phyloP scores from a whole-genome alignment of 306 rosid genomes.

The Abrus precatorius region DNA sequence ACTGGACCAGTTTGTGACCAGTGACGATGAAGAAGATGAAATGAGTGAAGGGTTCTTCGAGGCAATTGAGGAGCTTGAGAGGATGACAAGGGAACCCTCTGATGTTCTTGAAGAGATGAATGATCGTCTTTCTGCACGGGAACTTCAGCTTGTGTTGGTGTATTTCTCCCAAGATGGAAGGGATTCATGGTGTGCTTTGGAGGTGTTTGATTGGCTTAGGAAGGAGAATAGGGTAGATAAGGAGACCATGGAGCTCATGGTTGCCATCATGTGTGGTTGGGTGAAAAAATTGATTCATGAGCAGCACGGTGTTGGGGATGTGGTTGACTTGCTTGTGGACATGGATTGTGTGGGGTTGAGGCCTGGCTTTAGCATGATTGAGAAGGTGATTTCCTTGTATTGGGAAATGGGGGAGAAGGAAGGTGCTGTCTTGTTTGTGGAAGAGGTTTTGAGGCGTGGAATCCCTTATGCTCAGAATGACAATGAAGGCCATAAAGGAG shows the following conservation, averaged over 20 bases:
- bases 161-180: slow-evolving; percentile 97
- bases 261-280: slow-evolving; percentile 93
- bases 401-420: slow-evolving; percentile 96
- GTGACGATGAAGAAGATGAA: slow-evolving; percentile 79
- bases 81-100: slow-evolving; percentile 96
- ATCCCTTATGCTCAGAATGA: slow-evolving; percentile 62
- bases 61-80: slow-evolving; percentile 94
- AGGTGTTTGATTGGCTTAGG: slow-evolving; percentile 97
- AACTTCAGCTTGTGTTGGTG: slow-evolving; percentile 88
- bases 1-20: slow-evolving; percentile 84
- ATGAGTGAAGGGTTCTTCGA: slow-evolving; percentile 93
- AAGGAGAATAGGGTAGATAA: slow-evolving; percentile 93
- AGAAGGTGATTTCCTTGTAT: slow-evolving; percentile 91
- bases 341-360: slow-evolving; percentile 97
- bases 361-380: slow-evolving; percentile 92
- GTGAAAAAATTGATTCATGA: slow-evolving; percentile 83
- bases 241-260: slow-evolving; percentile 99
- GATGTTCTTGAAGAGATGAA: slow-evolving; percentile 95
- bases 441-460: slow-evolving; percentile 81
- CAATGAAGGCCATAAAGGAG: slow-evolving; percentile 78
- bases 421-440: slow-evolving; percentile 70
- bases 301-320: slow-evolving; percentile 70
- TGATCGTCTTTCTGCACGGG: slow-evolving; percentile 86
- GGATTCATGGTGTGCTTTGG: slow-evolving; percentile 97
- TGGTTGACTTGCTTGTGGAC: slow-evolving; percentile 91